Percentiles rank a stretch among this genome's conserved stretches.
Evolutionary conservation across 2,329 filamentous ascomycete genomes (phyloP).

Genomic region (Sclerotiophoma versabilis): DNA sequence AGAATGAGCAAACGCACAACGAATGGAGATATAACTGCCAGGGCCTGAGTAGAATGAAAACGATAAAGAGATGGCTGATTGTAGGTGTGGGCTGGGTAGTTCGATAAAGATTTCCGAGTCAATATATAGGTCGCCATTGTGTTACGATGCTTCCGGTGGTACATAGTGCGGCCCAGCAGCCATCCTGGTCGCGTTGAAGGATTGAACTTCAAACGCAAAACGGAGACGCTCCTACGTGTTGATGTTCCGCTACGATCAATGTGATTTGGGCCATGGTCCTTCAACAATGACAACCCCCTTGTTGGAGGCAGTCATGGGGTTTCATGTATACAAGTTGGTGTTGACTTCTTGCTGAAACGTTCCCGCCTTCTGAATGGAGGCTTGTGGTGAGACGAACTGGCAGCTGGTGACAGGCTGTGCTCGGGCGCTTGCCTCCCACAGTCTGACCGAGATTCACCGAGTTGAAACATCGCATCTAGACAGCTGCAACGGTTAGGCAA

Average conservation of each 20-base stretch:
- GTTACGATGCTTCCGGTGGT: conserved; percentile 3
- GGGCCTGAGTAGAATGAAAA: conserved; percentile 39
- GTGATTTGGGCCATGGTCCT: conserved; percentile 14
- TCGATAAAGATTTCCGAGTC: conserved; percentile 16
- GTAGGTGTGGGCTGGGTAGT: conserved; percentile 10
- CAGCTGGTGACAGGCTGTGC: conserved; percentile 29
- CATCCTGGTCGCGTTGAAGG: conserved; percentile 6
- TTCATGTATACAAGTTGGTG: conserved; percentile 19
- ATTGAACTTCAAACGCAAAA: conserved; percentile 8
- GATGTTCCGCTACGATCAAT: conserved; percentile 25
- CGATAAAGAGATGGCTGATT: conserved; percentile 21
- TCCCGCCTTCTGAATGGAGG: conserved; percentile 28
- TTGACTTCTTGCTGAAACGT: conserved; percentile 21
- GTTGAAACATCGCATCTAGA: conserved; percentile 4
- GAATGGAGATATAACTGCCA: conserved; percentile 37
- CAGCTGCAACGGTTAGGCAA: not conserved
- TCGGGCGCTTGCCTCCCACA: conserved; percentile 23
- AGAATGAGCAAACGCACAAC: conserved; percentile 15
- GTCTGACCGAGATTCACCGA: conserved; percentile 10
- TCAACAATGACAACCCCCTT: conserved; percentile 16
- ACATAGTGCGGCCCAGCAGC: conserved; percentile 10
- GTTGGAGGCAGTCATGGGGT: conserved; percentile 16
- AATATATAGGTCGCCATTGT: conserved; percentile 26
- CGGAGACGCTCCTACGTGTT: conserved; percentile 22
- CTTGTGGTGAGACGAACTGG: conserved; percentile 22